Evolutionary conservation across 2,329 filamentous ascomycete species (phyloP).

Genomic region (Apiospora rasikravindrae): DNA sequence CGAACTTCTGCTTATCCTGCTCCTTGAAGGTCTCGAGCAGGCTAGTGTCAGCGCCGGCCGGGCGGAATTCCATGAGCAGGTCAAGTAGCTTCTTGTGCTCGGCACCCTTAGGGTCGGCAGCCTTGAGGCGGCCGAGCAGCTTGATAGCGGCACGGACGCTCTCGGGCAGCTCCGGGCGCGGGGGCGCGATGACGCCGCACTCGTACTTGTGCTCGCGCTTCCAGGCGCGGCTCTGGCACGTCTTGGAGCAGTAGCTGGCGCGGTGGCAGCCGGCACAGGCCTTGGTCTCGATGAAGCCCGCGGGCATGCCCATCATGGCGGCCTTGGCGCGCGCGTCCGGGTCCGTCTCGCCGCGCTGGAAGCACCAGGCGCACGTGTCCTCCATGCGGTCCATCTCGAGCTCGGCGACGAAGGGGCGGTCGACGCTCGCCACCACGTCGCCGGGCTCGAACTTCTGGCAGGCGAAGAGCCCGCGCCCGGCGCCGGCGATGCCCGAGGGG

Average conservation of each 20-base stretch:
- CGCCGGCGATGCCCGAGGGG: constrained; percentile 29
- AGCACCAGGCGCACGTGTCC: constrained; percentile 38
- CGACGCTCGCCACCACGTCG: constrained; percentile 30
- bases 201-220: constrained; percentile 38
- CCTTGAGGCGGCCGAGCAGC: constrained; percentile 33
- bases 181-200: constrained; percentile 34
- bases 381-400: constrained; percentile 30
- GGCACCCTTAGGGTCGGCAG: constrained; percentile 23
- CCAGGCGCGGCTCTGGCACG: constrained; percentile 36
- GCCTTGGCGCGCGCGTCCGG: constrained; percentile 27
- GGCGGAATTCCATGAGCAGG: constrained; percentile 28
- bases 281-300: constrained; percentile 32
- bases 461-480: constrained; percentile 36
- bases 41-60: constrained; percentile 24
- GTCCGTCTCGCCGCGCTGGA: constrained; percentile 32
- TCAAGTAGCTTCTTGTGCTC: constrained; percentile 26
- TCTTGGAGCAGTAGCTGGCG: constrained; percentile 36
- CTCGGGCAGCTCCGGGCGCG: constrained; percentile 29
- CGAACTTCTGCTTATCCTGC: constrained; percentile 29
- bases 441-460: constrained; percentile 32
- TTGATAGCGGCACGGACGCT: constrained; percentile 33
- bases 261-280: constrained; percentile 32
- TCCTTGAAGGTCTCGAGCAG: constrained; percentile 26
- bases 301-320: constrained; percentile 34
- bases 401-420: constrained; percentile 34